Base-by-base conservation (phyloP, 2,329 filamentous ascomycete genomes). In the Cladosporium oxysporum region DNA sequence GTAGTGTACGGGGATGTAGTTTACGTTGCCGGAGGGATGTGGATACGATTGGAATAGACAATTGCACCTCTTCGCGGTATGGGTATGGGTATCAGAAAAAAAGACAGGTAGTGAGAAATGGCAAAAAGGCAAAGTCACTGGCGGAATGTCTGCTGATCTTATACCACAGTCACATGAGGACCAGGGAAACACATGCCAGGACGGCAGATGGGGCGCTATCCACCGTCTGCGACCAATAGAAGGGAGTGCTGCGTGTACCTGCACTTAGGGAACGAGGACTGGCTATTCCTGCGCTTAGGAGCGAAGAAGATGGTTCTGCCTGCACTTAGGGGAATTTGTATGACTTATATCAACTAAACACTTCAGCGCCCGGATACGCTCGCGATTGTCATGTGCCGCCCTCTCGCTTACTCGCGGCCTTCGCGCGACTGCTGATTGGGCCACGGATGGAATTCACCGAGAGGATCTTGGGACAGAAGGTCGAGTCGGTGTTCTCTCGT, bases 251-350 rank as follows among this genome's bases (percentile, higher is more conserved):
- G 61, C 41, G 47, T 63, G 28, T 65, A 58, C 62, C 62, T 65
- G 62, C 62, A 50, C 62, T 65, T 59, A 58, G 41, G 57, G 62
- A 65, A 65, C 41, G 44, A 26, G 2, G 26, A 29, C 57, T 65
- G 61, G 61, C 61, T 63, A 63, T 65, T 53, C 57, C 53, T 65
- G 62, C 57, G 62, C 62, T 65, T 58, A 65, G 62, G 53, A 65
- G 62, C 10, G 26, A 57, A 47, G 35, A 26, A 33, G 61, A 63
- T 63, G 61, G 61, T 47, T 63, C 50, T 28, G 33, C 33, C 35
- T 63, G 61, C 50, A 47, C 61, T 57, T 63, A 63, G 61, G 61
- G 61, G 61, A 63, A 63, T 63, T 63, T 31, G 33, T 63, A 63
- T 63, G 61, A 63, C 61, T 63, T 63, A 63, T 63, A 63, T 63